Conservation (phyloP, 306 rosid species). For the Cucurbita argyrosperma region DNA sequence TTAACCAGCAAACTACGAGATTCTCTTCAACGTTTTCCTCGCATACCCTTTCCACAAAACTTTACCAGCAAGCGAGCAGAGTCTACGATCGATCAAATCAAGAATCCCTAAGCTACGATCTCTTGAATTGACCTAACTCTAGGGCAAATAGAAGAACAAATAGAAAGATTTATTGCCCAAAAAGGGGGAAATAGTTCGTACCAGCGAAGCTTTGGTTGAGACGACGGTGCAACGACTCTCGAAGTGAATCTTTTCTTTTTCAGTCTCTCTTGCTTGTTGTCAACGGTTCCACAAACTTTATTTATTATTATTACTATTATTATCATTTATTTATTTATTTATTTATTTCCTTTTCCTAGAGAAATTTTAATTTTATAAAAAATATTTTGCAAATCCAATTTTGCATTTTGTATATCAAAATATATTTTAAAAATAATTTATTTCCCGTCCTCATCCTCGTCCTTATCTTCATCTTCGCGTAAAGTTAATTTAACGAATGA, state of each 20-base stretch:
- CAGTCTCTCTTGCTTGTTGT: conserved; percentile 2
- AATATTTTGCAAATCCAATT: no score
- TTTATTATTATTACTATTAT: no score
- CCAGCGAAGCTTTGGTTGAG: neutral
- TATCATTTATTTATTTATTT: no score
- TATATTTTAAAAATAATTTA: no score
- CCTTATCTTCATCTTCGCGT: no score
- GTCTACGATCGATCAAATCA: neutral
- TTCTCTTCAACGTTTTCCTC: neutral
- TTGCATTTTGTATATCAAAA: no score
- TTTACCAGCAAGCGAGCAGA: neutral
- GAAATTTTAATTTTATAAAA: neutral
- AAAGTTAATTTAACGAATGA: no score
- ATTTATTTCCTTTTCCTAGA: no score
- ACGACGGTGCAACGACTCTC: conserved; percentile 3
- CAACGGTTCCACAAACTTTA: neutral
- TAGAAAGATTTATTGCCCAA: no score
- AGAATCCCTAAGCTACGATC: neutral
- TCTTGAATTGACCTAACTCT: neutral
- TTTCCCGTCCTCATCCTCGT: no score
- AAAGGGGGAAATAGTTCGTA: neutral
- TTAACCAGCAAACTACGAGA: neutral
- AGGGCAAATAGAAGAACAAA: neutral
- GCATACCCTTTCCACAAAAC: neutral
- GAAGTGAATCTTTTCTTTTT: neutral